Evolutionary conservation across 305 asterid genomes (phyloP), one percentile per base, ranked within the genome.

Genomic region (Solanum hybrid): DNA sequence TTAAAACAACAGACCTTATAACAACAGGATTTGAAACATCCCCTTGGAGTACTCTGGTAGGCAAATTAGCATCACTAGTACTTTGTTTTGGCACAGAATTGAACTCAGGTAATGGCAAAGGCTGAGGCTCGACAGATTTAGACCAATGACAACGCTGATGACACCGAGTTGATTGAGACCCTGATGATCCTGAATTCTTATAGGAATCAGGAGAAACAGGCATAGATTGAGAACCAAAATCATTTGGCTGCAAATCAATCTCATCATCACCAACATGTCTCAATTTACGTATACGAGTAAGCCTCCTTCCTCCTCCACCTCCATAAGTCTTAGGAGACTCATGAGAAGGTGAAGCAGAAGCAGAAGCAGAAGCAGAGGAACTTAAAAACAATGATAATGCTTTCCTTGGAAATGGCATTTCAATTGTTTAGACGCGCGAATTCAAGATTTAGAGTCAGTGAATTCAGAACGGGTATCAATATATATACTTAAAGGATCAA

Each of bases 41-140:
- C 32, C 60, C 87, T 31, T 86, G 91, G 29, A 86, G 77, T 26
- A 71, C 89, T 82, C 85, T 87, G 87, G 88, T 34, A 15, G 86
- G 93, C 56, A 90, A 78, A 40, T 90, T 86, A 24, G 73, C 19
- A 24, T 85, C 84, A 80, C 36, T 14, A 38, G 36, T 38, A 40
- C 86, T 78, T 89, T 76, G 42, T 85, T 85, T 85, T 10, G 31
- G 76, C 15, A 32, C 76, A 85, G 45, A 56, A 85, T 51, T 85
- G 42, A 51, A 22, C 87, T 88, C 90, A 15, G 75, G 90, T 51
- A 94, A 95, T 37, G 99, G 99, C 88, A 96, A 94, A 29, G 98
- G 98, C 86, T 90, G 97, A 13, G 98, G 99, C 88, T 92, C 92
- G 73, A 94, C 98, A 1, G 95, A 93, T 89, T 91, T 93, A 69